phyloP scores from a whole-genome alignment of 164 flowering plant genomes.

The Vitis cinerea region DNA sequence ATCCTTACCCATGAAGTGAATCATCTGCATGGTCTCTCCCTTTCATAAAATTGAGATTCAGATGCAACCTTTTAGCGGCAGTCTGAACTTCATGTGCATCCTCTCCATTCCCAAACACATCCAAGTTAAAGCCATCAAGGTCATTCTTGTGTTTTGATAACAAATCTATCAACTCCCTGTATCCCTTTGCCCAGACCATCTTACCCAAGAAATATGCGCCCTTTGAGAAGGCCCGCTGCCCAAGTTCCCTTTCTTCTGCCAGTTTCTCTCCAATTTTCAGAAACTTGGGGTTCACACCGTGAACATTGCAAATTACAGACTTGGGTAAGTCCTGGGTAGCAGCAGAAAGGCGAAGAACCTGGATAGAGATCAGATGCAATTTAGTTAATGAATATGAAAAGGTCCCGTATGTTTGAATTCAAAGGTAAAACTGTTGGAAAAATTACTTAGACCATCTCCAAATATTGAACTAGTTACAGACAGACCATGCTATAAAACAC shows the following conservation, averaged over 20 bases:
- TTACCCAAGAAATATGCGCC: slow-evolving; percentile 97
- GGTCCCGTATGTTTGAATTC: no score
- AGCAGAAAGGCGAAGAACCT: slow-evolving; percentile 98
- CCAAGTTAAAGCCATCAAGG: slow-evolving; percentile 82
- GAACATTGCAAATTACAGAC: slow-evolving; percentile 92
- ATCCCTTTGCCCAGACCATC: slow-evolving; percentile 99
- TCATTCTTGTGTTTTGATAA: slow-evolving; percentile 73
- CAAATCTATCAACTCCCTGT: slow-evolving; percentile 84
- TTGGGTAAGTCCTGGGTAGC: slow-evolving; percentile 96
- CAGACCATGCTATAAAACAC: neutral
- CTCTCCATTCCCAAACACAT: slow-evolving; percentile 95
- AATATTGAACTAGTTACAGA: neutral
- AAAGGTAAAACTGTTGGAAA: neutral
- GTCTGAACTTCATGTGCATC: slow-evolving; percentile 90
- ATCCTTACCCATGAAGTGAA: slow-evolving; percentile 79
- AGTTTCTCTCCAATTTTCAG: slow-evolving; percentile 80
- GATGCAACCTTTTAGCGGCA: slow-evolving; percentile 64
- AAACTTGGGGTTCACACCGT: slow-evolving; percentile 97
- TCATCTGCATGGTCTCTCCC: slow-evolving; percentile 99
- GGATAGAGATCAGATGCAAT: slow-evolving; percentile 16
- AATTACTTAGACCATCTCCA: neutral
- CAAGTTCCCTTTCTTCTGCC: slow-evolving; percentile 74
- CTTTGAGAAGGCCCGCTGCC: slow-evolving; percentile 78
- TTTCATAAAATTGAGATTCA: slow-evolving; percentile 75
- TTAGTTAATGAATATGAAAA: neutral